phyloP scores from a whole-genome alignment of 306 rosid genomes.

The Purshia tridentata region DNA sequence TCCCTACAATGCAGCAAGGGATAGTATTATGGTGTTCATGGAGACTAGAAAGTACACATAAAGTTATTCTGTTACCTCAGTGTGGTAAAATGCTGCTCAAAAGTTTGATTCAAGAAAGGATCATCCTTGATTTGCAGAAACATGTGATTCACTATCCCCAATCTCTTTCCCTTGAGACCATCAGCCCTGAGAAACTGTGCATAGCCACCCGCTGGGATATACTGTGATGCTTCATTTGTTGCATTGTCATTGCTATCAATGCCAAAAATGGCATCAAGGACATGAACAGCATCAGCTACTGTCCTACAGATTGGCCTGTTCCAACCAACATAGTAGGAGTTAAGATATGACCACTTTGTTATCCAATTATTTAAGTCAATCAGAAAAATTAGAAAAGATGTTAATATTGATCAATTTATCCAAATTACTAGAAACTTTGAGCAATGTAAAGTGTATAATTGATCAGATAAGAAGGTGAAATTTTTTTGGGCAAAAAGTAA shows the following conservation, averaged over 20 bases:
- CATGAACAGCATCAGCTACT: constrained; percentile 59
- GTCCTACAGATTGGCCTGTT: constrained; percentile 64
- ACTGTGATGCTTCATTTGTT: constrained; percentile 42
- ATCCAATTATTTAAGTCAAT: neutral
- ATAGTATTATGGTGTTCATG: neutral
- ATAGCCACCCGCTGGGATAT: constrained; percentile 54
- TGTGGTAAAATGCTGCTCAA: constrained; percentile 35
- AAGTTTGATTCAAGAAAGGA: constrained; percentile 27
- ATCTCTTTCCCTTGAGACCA: constrained; percentile 59
- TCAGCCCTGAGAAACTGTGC: constrained; percentile 43
- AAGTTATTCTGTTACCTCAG: constrained; percentile 44
- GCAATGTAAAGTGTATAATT: neutral
- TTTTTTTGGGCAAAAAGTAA: neutral
- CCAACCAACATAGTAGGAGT: neutral
- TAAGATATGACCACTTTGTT: neutral
- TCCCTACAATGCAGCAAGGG: constrained; percentile 25
- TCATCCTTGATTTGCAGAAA: constrained; percentile 30
- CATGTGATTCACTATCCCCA: constrained; percentile 37
- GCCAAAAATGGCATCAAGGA: constrained; percentile 51
- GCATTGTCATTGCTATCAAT: constrained; percentile 37
- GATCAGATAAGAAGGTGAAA: neutral
- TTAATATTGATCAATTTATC: neutral
- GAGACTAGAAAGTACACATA: neutral
- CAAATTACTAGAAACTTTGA: neutral
- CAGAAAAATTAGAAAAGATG: neutral